Conservation (phyloP, 1,284 basidiomycete genomes). For the Sanghuangporus weigelae region DNA sequence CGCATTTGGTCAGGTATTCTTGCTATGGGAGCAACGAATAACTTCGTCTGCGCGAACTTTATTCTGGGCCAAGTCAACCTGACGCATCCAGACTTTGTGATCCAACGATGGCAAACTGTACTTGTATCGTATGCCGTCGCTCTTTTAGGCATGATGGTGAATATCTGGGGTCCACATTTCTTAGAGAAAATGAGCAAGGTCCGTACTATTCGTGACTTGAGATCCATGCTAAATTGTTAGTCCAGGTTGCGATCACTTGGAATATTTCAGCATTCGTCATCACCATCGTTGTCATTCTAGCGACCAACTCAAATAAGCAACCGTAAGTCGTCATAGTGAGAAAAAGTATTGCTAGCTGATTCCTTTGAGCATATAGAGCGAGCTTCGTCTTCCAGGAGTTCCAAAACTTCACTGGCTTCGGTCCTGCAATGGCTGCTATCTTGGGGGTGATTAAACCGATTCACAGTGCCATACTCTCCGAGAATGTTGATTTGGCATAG, state of each 20-base stretch:
- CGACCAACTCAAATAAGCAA: conserved; percentile 14
- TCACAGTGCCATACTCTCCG: neutral
- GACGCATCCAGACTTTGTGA: conserved; percentile 14
- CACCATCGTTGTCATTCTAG: conserved; percentile 12
- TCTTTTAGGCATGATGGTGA: conserved; percentile 4
- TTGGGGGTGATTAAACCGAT: conserved; percentile 5
- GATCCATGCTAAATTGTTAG: neutral
- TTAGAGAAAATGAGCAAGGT: conserved; percentile 16
- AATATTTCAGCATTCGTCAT: conserved; percentile 14
- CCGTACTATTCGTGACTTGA: neutral
- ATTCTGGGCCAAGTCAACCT: conserved; percentile 16
- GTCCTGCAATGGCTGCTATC: conserved; percentile 17
- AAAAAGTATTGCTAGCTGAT: neutral
- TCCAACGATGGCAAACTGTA: conserved; percentile 15
- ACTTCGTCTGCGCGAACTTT: conserved; percentile 16
- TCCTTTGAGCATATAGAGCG: neutral
- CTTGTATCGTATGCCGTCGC: conserved; percentile 16
- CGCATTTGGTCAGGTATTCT: conserved; percentile 7
- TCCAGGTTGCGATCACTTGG: conserved; percentile 13
- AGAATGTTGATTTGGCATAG: neutral
- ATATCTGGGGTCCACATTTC: conserved; percentile 13
- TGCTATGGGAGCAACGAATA: conserved; percentile 18
- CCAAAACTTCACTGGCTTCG: conserved; percentile 17
- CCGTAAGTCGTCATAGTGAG: neutral
- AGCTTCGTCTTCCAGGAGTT: conserved; percentile 17